phyloP scores from a whole-genome alignment of 495 filamentous ascomycete species.

The Pseudotulostoma volvatum region DNA sequence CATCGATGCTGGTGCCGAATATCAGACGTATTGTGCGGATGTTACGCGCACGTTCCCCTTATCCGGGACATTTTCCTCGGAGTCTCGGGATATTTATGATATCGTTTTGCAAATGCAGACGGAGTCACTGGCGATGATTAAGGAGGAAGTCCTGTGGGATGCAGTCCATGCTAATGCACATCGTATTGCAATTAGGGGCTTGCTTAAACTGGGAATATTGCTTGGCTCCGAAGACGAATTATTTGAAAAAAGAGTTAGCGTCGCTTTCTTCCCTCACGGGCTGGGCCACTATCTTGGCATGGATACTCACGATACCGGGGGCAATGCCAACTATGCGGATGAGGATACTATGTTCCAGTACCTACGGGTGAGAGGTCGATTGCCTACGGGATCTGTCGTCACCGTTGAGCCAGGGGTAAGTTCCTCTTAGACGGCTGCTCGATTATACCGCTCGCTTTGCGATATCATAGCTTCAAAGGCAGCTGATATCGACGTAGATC shows the following conservation, averaged over 20 bases:
- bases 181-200: conserved; percentile 61
- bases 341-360: conserved; percentile 73
- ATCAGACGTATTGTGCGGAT: conserved; percentile 65
- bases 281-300: conserved; percentile 85
- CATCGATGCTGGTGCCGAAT: conserved; percentile 74
- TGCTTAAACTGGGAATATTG: conserved; percentile 62
- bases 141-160: conserved; percentile 70
- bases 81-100: conserved; percentile 67
- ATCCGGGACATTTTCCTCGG: conserved; percentile 52
- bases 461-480: neutral
- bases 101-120: conserved; percentile 77
- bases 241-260: conserved; percentile 53
- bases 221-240: conserved; percentile 52
- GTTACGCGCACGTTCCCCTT: conserved; percentile 85
- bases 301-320: conserved; percentile 89
- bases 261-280: conserved; percentile 85
- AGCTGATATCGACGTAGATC: conserved; percentile 30
- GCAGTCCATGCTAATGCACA: conserved; percentile 67
- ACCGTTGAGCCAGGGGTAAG: conserved; percentile 81
- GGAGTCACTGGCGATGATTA: conserved; percentile 53
- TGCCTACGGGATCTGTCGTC: conserved; percentile 65
- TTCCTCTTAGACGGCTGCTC: conserved; percentile 2
- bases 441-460: no score
- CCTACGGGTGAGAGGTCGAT: conserved; percentile 57
- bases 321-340: conserved; percentile 72